A percentile compares a stretch with the other conserved stretches of the same genome.
Conservation (phyloP, 176 grass and related monocot genomes). For the Oryza officinalis region DNA sequence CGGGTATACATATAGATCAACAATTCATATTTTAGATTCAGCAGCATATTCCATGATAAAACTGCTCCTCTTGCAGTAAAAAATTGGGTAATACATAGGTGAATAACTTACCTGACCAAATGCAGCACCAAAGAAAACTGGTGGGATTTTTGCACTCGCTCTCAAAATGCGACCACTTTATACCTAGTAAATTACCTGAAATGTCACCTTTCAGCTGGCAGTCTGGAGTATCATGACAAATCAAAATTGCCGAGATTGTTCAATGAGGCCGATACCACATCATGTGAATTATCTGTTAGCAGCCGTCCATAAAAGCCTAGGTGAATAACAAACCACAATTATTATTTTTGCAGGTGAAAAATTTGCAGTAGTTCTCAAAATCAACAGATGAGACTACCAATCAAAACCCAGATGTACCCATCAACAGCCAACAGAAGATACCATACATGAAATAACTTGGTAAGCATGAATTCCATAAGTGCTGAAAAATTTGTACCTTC, state of each 20-base stretch:
- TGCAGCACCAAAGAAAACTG: neutral
- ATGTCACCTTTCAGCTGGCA: too few relatives aligned
- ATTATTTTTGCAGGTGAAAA: neutral
- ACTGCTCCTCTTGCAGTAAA: neutral
- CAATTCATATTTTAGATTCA: neutral
- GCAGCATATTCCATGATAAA: neutral
- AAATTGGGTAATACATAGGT: neutral
- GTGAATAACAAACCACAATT: neutral
- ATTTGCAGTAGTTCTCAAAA: neutral
- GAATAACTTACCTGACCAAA: neutral
- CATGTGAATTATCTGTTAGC: neutral
- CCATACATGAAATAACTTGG: neutral
- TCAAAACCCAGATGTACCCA: neutral
- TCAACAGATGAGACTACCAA: neutral
- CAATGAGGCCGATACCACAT: neutral
- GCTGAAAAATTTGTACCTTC: neutral
- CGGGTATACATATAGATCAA: neutral
- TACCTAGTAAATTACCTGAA: neutral
- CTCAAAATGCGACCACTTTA: neutral
- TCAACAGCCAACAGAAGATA: neutral
- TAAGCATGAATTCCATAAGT: neutral
- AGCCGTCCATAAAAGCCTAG: neutral
- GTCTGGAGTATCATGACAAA: too few relatives aligned
- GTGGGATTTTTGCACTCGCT: neutral
- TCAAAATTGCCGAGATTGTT: neutral